Evolutionary conservation across 2,329 filamentous ascomycete genomes (phyloP).

Genomic region (Pseudogymnoascus sp.): DNA sequence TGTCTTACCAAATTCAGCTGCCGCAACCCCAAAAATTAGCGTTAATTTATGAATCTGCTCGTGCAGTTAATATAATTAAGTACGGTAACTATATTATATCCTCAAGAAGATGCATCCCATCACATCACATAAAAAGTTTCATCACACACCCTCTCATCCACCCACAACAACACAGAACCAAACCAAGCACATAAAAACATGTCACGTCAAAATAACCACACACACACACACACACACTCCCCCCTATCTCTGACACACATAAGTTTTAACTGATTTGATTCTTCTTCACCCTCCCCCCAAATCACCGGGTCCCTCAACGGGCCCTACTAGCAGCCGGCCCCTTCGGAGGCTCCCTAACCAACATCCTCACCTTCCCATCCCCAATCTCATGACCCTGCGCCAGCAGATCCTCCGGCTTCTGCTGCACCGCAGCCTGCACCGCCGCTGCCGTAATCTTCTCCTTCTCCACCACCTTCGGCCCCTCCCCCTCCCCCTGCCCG

Average conservation of each 20-base stretch:
- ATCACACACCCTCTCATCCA: too few species aligned
- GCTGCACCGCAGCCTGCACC: constrained; percentile 31
- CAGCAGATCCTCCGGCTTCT: constrained; percentile 41
- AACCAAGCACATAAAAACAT: too few species aligned
- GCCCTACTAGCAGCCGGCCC: constrained; percentile 52
- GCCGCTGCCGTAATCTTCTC: constrained; percentile 20
- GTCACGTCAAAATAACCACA: too few species aligned
- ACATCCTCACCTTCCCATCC: constrained; percentile 57
- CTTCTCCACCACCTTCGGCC: constrained; percentile 15
- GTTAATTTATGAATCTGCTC: too few species aligned
- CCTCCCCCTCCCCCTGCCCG: not conserved
- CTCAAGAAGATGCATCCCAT: too few species aligned
- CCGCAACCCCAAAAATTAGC: too few species aligned
- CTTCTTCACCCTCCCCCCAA: not conserved
- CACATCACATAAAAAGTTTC: too few species aligned
- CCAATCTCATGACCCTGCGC: constrained; percentile 62
- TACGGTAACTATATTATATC: too few species aligned
- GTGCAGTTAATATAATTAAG: too few species aligned
- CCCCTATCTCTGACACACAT: not conserved
- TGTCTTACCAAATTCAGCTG: too few species aligned
- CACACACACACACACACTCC: not conserved
- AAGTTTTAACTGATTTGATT: constrained; percentile 8
- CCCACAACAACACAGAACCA: too few species aligned
- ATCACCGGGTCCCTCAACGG: constrained; percentile 38
- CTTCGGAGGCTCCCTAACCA: constrained; percentile 46